Conservation (phyloP, 1,284 basidiomycete species). For the Stygiomarasmius scandens region DNA sequence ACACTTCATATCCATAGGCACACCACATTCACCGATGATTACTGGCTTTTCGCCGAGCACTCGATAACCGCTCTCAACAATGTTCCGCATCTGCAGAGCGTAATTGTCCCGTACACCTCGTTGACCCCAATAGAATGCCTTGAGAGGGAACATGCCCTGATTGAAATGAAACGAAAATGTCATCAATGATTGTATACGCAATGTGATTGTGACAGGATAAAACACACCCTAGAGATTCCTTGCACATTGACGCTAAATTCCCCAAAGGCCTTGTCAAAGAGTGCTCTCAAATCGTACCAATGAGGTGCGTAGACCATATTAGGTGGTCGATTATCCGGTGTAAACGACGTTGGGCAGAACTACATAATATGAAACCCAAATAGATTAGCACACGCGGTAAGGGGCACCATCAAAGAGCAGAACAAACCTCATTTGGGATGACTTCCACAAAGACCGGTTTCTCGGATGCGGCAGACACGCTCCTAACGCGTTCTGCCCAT, state of each 20-base stretch:
- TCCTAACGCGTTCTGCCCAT: conserved; percentile 75
- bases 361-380: too few species aligned
- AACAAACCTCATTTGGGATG: conserved; percentile 85
- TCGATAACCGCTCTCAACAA: conserved; percentile 68
- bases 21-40: conserved; percentile 87
- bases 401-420: not conserved
- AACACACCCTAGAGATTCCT: conserved; percentile 75
- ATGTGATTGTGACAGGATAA: not conserved
- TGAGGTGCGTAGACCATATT: conserved; percentile 92
- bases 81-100: conserved; percentile 77
- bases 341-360: conserved; percentile 83
- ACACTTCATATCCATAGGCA: conserved; percentile 94
- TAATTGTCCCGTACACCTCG: conserved; percentile 81
- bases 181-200: not conserved
- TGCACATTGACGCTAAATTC: conserved; percentile 90
- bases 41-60: conserved; percentile 79
- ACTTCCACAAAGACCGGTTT: conserved; percentile 81
- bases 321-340: conserved; percentile 55
- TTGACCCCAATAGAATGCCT: conserved; percentile 87
- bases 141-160: conserved; percentile 85
- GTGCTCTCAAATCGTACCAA: conserved; percentile 88
- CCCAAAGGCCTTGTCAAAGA: conserved; percentile 83
- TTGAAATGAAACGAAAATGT: conserved; percentile 7
- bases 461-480: conserved; percentile 43
- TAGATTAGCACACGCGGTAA: not conserved